Evolutionary conservation across 208 protist species (phyloP), one percentile per base, ranked within the genome.

Genomic region (Wallacemonas sp.): DNA sequence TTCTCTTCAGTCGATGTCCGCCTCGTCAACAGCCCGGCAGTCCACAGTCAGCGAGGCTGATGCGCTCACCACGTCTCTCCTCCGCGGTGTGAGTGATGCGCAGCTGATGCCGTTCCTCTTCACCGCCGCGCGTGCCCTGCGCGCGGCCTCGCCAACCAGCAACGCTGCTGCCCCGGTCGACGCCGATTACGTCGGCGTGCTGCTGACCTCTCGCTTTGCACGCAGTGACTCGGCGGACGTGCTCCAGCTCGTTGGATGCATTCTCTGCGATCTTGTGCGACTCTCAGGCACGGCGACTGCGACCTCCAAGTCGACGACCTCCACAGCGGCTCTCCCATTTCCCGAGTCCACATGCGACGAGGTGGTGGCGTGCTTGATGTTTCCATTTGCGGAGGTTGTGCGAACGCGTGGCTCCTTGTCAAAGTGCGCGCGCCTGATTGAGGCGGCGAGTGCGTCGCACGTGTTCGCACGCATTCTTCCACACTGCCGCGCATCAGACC

Each of bases 261-360:
- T 90, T 12, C 44, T 93, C 0, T 85, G 79, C 46, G 87, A 93
- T 32, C 48, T 78, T 21, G 62, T 89, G 12, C 81, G 87, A 2
- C 74, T 90, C 0, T 27, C 17, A 14, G 30, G 4, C 52, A 32
- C 47, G 26, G 3, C 47, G 26, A 23, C 26, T 8, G 30, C 52
- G 16, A 29, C 30, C 61, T 0, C 36, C 34, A 48, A 27, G 61
- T 30, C 23, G 16, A 62, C 39, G 36, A 29, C 32, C 14, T 1
- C 27, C 17, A 24, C 56, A 9, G 46, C 54, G n/a, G 60, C 62
- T 29, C 24, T 86, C 17, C 86, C 80, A 8, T 87, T 87, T 67
- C 29, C 78, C 16, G 16, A 21, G 6, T 49, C 58, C 16, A 23
- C 68, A 16, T 85, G 76, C 29, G 72, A 57, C 24, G 78, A 90